Conservation (phyloP, 768 basidiomycete genomes). For the Suillus subaureus region DNA sequence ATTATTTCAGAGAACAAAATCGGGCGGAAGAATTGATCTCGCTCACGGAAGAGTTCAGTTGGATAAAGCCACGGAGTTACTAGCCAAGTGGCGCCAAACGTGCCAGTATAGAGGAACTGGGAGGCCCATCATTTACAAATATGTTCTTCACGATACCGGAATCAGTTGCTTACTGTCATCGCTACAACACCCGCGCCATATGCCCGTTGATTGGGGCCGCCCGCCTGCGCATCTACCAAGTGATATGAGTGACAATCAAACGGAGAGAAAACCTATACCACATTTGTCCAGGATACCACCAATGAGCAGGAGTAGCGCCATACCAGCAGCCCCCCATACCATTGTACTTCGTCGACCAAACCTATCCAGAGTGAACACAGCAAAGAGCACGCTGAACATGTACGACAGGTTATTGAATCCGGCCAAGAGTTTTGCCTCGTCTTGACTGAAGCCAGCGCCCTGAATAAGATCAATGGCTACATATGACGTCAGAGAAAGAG, state of each 20-base stretch:
- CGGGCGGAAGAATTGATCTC: neutral
- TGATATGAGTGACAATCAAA: neutral
- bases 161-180: neutral
- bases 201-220: slow-evolving; percentile 4
- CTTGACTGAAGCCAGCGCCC: slow-evolving; percentile 12
- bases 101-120: slow-evolving; percentile 16
- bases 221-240: slow-evolving; percentile 8
- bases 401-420: slow-evolving; percentile 12
- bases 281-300: slow-evolving; percentile 14
- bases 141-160: neutral
- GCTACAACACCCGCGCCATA: neutral
- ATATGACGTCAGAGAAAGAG: neutral
- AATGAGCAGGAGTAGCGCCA: slow-evolving; percentile 4
- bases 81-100: slow-evolving; percentile 14
- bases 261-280: neutral
- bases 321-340: slow-evolving; percentile 12
- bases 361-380: slow-evolving; percentile 14
- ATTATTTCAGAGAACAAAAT: neutral
- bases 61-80: slow-evolving; percentile 16
- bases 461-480: slow-evolving; percentile 12
- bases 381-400: slow-evolving; percentile 14
- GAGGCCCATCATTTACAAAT: neutral
- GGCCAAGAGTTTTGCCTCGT: slow-evolving; percentile 10
- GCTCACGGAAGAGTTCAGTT: slow-evolving; percentile 14
- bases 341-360: slow-evolving; percentile 12